Conservation (phyloP, 345 rosid species). For the Lumnitzera littorea region DNA sequence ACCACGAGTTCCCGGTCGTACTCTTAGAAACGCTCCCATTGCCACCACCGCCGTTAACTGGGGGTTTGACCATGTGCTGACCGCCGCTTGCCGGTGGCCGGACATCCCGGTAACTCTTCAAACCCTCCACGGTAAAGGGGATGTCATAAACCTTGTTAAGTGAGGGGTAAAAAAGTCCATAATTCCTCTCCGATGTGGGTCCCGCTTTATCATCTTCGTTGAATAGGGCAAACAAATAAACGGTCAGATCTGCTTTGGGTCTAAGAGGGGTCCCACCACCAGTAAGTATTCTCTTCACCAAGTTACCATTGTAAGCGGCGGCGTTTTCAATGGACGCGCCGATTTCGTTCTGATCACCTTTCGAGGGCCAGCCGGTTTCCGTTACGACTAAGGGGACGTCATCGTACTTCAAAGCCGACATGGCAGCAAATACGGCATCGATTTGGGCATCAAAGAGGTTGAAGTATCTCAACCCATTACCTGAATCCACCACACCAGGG, state of each 20-base stretch:
- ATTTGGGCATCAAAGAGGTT: conserved; percentile 91
- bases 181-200: conserved; percentile 83
- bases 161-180: conserved; percentile 80
- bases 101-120: conserved; percentile 39
- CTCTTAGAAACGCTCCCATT: conserved; percentile 8
- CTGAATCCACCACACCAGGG: conserved; percentile 82
- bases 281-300: conserved; percentile 65
- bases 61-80: background rate
- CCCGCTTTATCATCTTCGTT: conserved; percentile 81
- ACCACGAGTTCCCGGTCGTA: conserved; percentile 54
- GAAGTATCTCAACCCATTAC: conserved; percentile 74
- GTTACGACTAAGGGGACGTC: conserved; percentile 65
- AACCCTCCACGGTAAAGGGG: conserved; percentile 54
- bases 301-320: conserved; percentile 82
- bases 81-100: conserved; percentile 22
- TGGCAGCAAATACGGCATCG: conserved; percentile 92
- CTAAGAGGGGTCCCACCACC: conserved; percentile 88
- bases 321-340: conserved; percentile 74
- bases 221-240: conserved; percentile 84
- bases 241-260: conserved; percentile 75
- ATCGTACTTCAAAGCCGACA: conserved; percentile 69
- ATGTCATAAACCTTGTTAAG: conserved; percentile 78
- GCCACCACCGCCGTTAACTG: conserved; percentile 6
- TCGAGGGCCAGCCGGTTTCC: conserved; percentile 96
- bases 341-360: conserved; percentile 70